These are phyloP conservation scores for Dendrostoma leiphaemia DNA, from an alignment of 2,329 filamentous ascomycete genomes.

Conservation along the genomic window DNA sequence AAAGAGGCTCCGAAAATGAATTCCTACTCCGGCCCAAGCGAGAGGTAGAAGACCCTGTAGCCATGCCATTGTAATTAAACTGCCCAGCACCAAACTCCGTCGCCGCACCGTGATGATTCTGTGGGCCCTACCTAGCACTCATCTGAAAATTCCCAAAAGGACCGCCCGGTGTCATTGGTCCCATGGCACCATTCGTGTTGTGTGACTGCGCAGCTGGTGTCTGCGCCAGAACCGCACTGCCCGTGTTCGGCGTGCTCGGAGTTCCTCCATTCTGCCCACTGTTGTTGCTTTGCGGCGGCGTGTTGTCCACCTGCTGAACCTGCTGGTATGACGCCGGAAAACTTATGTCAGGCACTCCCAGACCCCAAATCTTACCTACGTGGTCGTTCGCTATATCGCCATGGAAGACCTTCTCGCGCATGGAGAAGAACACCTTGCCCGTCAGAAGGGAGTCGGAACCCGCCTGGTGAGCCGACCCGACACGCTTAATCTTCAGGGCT, in stretches of 20 bases:
- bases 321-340: constrained; percentile 10
- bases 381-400: constrained; percentile 79
- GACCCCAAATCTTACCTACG: constrained; percentile 87
- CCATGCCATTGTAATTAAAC: not conserved
- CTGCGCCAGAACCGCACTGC: constrained; percentile 44
- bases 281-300: constrained; percentile 38
- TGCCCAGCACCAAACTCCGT: not conserved
- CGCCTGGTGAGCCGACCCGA: constrained; percentile 86
- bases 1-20: no score
- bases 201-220: constrained; percentile 50
- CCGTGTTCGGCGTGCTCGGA: constrained; percentile 65
- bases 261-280: constrained; percentile 45
- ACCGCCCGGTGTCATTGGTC: constrained; percentile 75
- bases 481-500: constrained; percentile 83
- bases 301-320: constrained; percentile 31
- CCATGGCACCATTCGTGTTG: constrained; percentile 60
- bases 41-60: not conserved
- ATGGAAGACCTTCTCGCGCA: constrained; percentile 84
- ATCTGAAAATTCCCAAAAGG: constrained; percentile 73
- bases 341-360: constrained; percentile 69
- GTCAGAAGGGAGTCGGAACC: constrained; percentile 93
- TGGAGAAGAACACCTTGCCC: constrained; percentile 91
- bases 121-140: constrained; percentile 25
- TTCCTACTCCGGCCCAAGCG: no score
- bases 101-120: not conserved